A percentile compares a stretch with the other conserved stretches of the same genome.
Evolutionary conservation across 2,329 filamentous ascomycete species (phyloP).

Genomic region (Monilinia fructigena): DNA sequence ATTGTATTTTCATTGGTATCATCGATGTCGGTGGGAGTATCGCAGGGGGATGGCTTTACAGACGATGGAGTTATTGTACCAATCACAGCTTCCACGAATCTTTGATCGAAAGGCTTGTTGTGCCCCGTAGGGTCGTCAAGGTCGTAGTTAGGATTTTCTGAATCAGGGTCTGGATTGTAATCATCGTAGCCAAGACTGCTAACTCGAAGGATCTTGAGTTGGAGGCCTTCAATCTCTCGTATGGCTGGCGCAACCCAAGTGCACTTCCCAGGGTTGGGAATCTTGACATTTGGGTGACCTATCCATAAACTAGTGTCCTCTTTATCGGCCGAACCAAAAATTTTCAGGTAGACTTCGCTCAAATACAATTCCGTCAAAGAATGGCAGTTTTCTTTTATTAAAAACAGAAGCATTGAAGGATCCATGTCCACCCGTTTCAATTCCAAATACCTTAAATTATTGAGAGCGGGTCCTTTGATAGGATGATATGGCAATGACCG

Average conservation of each 20-base stretch:
- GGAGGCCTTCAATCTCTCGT: conserved; percentile 32
- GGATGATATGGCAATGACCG: conserved; percentile 36
- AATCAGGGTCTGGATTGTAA: conserved; percentile 29
- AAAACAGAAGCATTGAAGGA: conserved; percentile 30
- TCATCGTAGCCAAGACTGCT: conserved; percentile 41
- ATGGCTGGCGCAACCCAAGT: conserved; percentile 38
- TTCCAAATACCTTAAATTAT: conserved; percentile 36
- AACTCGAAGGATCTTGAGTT: conserved; percentile 36
- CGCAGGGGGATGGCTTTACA: not conserved
- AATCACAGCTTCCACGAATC: conserved; percentile 40
- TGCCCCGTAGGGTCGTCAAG: conserved; percentile 33
- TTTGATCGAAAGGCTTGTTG: conserved; percentile 37
- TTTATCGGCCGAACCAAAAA: conserved; percentile 29
- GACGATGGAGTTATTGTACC: not conserved
- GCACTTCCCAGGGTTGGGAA: conserved; percentile 25
- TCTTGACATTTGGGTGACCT: conserved; percentile 28
- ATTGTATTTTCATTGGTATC: not conserved
- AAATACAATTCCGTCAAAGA: conserved; percentile 40
- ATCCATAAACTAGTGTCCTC: conserved; percentile 37
- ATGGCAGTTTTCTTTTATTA: conserved; percentile 35
- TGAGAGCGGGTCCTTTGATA: conserved; percentile 24
- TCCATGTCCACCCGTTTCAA: conserved; percentile 39
- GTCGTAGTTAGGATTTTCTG: conserved; percentile 34
- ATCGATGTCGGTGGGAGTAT: not conserved
- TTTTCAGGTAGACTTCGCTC: conserved; percentile 39